These are phyloP conservation scores for Collybiopsis confluens DNA, from an alignment of 768 basidiomycete genomes.

Conservation along the genomic window DNA sequence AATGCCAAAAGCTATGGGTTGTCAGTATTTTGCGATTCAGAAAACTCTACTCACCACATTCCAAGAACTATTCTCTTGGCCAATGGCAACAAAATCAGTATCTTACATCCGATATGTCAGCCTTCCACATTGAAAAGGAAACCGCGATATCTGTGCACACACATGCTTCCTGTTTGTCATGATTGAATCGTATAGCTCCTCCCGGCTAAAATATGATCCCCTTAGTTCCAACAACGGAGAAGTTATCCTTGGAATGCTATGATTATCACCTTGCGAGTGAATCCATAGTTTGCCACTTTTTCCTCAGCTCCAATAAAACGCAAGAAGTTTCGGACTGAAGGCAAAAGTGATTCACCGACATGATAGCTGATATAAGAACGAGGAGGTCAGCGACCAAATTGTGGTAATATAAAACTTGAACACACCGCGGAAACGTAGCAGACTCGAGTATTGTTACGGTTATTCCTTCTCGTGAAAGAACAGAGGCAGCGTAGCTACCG, in stretches of 20 bases:
- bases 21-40: no score
- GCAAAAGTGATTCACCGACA: constrained; percentile 29
- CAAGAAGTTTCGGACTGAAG: constrained; percentile 44
- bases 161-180: constrained; percentile 11
- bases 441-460: no score
- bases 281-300: constrained; percentile 37
- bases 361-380: constrained; percentile 31
- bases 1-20: no score
- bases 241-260: neutral
- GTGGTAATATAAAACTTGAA: no score
- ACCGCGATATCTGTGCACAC: neutral
- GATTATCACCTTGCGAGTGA: constrained; percentile 39
- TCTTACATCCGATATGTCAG: constrained; percentile 39
- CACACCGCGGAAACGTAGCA: no score
- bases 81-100: constrained; percentile 52
- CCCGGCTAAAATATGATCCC: no score
- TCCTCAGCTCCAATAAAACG: constrained; percentile 46
- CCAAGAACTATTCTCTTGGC: constrained; percentile 49
- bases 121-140: neutral
- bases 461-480: no score
- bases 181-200: constrained; percentile 55
- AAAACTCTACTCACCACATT: constrained; percentile 45
- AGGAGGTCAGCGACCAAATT: no score
- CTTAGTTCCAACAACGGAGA: neutral
- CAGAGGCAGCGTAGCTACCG: no score